These are phyloP conservation scores for Aspergillus transmontanensis DNA, from an alignment of 2,329 filamentous ascomycete genomes.

Conservation along the genomic window DNA sequence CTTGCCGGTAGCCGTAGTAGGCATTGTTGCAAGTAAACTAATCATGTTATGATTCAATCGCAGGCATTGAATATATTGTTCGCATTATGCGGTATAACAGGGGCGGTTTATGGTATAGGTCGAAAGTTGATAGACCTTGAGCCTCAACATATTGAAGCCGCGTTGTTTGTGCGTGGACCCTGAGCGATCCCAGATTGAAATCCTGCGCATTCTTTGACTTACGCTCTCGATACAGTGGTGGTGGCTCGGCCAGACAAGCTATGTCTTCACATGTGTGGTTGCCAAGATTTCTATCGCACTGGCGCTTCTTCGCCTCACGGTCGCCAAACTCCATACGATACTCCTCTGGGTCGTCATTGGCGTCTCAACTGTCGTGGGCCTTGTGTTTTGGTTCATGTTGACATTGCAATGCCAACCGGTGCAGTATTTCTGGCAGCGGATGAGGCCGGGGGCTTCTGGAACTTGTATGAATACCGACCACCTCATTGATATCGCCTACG, in stretches of 20 bases:
- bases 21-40: background rate
- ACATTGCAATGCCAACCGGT: constrained; percentile 58
- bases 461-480: constrained; percentile 18
- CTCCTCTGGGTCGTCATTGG: constrained; percentile 52
- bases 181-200: background rate
- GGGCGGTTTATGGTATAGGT: constrained; percentile 36
- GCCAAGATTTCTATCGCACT: constrained; percentile 57
- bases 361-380: constrained; percentile 49
- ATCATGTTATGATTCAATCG: background rate
- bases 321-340: constrained; percentile 47
- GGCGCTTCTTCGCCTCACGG: constrained; percentile 57
- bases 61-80: constrained; percentile 39
- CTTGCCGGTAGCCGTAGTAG: background rate
- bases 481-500: constrained; percentile 47
- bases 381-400: constrained; percentile 54
- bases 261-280: constrained; percentile 51
- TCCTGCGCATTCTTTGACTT: background rate
- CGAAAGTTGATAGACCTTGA: constrained; percentile 25
- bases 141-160: constrained; percentile 29
- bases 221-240: constrained; percentile 40
- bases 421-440: constrained; percentile 52
- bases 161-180: constrained; percentile 34
- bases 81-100: constrained; percentile 37
- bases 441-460: constrained; percentile 18
- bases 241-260: constrained; percentile 61